Evolutionary conservation across 805 yeast species (phyloP).

Genomic region (Candida vartiovaarae): DNA sequence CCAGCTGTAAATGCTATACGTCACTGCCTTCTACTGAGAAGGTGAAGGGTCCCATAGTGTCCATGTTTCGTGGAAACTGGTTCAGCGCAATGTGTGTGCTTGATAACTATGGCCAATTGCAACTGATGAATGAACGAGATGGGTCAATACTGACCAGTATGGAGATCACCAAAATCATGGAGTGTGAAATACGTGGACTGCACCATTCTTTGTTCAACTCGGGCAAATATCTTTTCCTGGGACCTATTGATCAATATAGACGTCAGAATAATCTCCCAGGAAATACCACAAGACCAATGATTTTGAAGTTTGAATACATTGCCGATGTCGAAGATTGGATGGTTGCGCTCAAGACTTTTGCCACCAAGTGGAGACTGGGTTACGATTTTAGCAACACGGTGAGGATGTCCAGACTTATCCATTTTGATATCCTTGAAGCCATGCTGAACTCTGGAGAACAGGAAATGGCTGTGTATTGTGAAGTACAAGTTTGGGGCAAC

Average conservation of each 20-base stretch:
- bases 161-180: slow-evolving; percentile 42
- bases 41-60: slow-evolving; percentile 12
- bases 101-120: slow-evolving; percentile 54
- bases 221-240: slow-evolving; percentile 53
- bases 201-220: slow-evolving; percentile 57
- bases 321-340: slow-evolving; percentile 75
- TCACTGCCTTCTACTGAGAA: slow-evolving; percentile 25
- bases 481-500: slow-evolving; percentile 62
- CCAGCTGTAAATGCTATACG: slow-evolving; percentile 60
- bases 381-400: slow-evolving; percentile 28
- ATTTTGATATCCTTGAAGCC: slow-evolving; percentile 61
- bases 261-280: slow-evolving; percentile 15
- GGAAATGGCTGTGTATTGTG: slow-evolving; percentile 46
- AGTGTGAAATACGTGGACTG: slow-evolving; percentile 56
- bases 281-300: slow-evolving; percentile 29
- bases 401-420: slow-evolving; percentile 46
- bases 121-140: slow-evolving; percentile 55
- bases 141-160: slow-evolving; percentile 55
- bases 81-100: slow-evolving; percentile 65
- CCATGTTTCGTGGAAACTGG: slow-evolving; percentile 49
- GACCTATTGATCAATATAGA: slow-evolving; percentile 49
- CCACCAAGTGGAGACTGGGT: slow-evolving; percentile 45
- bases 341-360: slow-evolving; percentile 57
- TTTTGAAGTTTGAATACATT: slow-evolving; percentile 57
- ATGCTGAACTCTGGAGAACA: slow-evolving; percentile 32